Evolutionary conservation across 768 basidiomycete species (phyloP).

Genomic region (Obba rivulosa): DNA sequence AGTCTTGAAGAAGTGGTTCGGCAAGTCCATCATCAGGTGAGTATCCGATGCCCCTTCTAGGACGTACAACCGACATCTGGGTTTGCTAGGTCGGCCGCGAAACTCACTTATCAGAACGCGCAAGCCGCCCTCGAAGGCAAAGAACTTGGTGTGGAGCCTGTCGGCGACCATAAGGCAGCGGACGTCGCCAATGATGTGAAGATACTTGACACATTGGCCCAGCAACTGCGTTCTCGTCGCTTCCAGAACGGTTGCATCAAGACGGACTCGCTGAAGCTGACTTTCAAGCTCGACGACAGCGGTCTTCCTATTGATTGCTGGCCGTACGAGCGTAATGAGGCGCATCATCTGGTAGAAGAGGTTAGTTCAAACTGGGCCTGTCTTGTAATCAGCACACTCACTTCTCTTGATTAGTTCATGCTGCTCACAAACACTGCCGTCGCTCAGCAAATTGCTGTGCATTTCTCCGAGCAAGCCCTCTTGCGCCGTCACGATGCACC

Average conservation of each 20-base stretch:
- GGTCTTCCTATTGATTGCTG: conserved; percentile 79
- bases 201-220: conserved; percentile 60
- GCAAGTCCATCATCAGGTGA: conserved; percentile 87
- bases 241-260: conserved; percentile 77
- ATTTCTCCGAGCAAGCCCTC: conserved; percentile 95
- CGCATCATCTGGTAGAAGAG: conserved; percentile 86
- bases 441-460: conserved; percentile 89
- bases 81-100: conserved; percentile 68
- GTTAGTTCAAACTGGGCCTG: conserved; percentile 37
- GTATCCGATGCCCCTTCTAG: conserved; percentile 9
- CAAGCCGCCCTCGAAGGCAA: conserved; percentile 80
- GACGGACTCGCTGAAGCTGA: conserved; percentile 62
- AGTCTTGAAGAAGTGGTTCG: conserved; percentile 87
- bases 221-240: conserved; percentile 65
- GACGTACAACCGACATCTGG: conserved; percentile 6
- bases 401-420: conserved; percentile 67
- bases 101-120: conserved; percentile 78
- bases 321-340: conserved; percentile 58
- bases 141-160: conserved; percentile 45
- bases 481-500: conserved; percentile 93
- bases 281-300: conserved; percentile 74
- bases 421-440: conserved; percentile 84
- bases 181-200: conserved; percentile 77
- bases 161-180: conserved; percentile 49
- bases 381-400: neutral